A percentile compares a stretch with the other conserved stretches of the same genome.
Conservation (phyloP, 257 asterid species). For the Ophiorrhiza pumila region DNA sequence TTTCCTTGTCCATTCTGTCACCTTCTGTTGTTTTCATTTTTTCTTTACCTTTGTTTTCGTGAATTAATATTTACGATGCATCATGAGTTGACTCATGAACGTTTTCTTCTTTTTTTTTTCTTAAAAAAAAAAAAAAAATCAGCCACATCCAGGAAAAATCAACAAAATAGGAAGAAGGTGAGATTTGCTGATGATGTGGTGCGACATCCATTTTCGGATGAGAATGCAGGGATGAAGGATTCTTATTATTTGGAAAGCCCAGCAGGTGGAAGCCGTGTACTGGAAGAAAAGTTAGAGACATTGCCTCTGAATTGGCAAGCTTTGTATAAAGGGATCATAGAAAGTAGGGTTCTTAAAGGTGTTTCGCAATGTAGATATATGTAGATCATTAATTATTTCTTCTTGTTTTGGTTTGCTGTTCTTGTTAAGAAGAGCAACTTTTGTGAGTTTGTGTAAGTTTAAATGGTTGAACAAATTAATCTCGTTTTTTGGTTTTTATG, state of each 20-base stretch:
- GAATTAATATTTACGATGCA: neutral
- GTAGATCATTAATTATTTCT: neutral
- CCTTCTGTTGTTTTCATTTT: neutral
- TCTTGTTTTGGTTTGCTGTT: neutral
- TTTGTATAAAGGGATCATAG: conserved; percentile 65
- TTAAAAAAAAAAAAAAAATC: no score
- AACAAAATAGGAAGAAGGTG: conserved; percentile 46
- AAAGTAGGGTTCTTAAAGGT: conserved; percentile 39
- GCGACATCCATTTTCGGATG: conserved; percentile 4
- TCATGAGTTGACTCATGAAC: neutral
- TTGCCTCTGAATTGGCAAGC: conserved; percentile 77
- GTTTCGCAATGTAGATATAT: neutral
- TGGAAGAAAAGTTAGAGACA: conserved; percentile 40
- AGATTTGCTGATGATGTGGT: conserved; percentile 37
- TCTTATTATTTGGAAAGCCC: neutral
- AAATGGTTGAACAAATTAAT: no score
- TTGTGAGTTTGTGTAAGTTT: neutral
- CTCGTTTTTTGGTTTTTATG: no score
- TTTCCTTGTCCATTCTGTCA: neutral
- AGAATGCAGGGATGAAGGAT: conserved; percentile 9
- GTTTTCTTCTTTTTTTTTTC: neutral
- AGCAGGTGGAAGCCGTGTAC: conserved; percentile 3
- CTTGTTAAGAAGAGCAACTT: neutral
- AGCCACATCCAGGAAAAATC: conserved; percentile 28
- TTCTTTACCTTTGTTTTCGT: neutral